phyloP scores from a whole-genome alignment of 2,329 filamentous ascomycete species.

The Ambrosiella cleistominuta region DNA sequence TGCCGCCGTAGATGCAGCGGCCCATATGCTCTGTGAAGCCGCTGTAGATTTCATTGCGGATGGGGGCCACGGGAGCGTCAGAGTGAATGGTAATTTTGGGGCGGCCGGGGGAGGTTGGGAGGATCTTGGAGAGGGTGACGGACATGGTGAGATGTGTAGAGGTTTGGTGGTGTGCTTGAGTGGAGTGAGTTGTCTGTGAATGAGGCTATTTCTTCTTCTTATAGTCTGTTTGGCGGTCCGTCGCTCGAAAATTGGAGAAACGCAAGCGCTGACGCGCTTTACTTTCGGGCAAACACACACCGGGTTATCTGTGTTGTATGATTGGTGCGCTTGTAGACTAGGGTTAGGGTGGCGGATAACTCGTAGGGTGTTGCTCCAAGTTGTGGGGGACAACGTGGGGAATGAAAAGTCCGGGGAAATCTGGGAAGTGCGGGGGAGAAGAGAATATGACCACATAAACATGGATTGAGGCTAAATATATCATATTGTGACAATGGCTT shows the following conservation, averaged over 20 bases:
- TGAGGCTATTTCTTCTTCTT: too few relatives aligned
- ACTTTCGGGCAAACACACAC: not conserved
- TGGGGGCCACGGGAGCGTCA: conserved; percentile 46
- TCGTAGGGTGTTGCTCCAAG: not conserved
- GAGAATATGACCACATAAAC: too few relatives aligned
- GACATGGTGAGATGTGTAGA: conserved; percentile 24
- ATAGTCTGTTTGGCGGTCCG: not conserved
- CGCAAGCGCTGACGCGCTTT: not conserved
- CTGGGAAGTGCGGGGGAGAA: not conserved
- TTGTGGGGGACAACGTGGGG: not conserved
- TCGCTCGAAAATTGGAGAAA: not conserved
- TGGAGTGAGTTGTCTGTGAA: too few relatives aligned
- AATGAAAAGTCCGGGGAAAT: not conserved
- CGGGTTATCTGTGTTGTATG: not conserved
- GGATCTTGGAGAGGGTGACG: conserved; percentile 56
- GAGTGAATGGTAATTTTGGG: conserved; percentile 36
- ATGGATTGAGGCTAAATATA: too few relatives aligned
- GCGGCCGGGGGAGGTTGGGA: conserved; percentile 10
- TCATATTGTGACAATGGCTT: too few relatives aligned
- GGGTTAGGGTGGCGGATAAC: not conserved
- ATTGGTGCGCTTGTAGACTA: not conserved
- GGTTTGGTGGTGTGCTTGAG: too few relatives aligned
- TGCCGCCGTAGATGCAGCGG: conserved; percentile 71
- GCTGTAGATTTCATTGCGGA: conserved; percentile 67
- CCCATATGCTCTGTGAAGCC: conserved; percentile 88